Base-by-base conservation (phyloP, 495 filamentous ascomycete genomes). In the Paragyromitra xinjiangensis region DNA sequence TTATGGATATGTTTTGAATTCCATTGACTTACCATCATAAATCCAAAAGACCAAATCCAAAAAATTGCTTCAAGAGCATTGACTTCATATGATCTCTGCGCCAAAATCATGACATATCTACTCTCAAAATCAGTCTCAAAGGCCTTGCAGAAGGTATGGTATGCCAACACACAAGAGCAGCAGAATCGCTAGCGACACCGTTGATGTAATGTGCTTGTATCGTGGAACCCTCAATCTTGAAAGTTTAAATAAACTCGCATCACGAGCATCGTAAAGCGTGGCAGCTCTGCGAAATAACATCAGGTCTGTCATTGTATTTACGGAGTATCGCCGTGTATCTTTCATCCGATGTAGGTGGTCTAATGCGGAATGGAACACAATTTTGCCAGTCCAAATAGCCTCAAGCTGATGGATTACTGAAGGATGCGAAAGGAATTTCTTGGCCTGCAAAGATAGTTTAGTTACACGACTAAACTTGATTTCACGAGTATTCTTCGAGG, bases 21-120 rank as follows among this genome's bases (percentile, higher is more conserved):
- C 6, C 6, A 11, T 26, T 22, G 9, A 59, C 56, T 48, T 64
- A 79, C 77, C n/a, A 98, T 90, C 93, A 97, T 96, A 83, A 95
- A 98, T 3, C 94, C 94, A 26, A 93, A 92, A 81, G 93, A 95
- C 94, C 94, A 98, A 82, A 98, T 91, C 94, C 94, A 98, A 82
- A 98, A 97, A 11, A 95, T 79, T 24, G 97, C 83, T 83, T 98
- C 94, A 7, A 97, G 84, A 2, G 88, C 85, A 12, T 93, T 95
- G 79, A 98, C 97, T 26, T 86, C 85, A 55, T 88, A 87, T 22
- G 92, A 93, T 68, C 92, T 71, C 39, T 69, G 45, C 1, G 64
- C 70, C 22, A 80, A 66, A 50, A 80, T 64, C 55, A 68, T 72
- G 22, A 80, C 56, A 69, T 80, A 76, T 39, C 77, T 79, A 9